Conservation (phyloP, 768 basidiomycete species). For the Mycena vulgaris region DNA sequence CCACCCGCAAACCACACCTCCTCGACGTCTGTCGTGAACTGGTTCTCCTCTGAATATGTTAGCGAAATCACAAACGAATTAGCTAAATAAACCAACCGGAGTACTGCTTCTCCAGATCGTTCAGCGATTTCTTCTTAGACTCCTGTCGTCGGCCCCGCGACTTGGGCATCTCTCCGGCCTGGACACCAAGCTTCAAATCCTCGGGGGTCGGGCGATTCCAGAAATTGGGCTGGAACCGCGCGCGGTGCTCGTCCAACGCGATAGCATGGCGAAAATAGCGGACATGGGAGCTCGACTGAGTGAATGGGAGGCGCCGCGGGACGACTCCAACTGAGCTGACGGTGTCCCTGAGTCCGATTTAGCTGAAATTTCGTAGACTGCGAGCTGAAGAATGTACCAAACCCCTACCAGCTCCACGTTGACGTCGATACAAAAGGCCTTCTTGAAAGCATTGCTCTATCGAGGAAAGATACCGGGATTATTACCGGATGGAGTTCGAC, state of each 20-base stretch:
- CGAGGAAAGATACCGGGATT: conserved; percentile 37
- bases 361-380: neutral
- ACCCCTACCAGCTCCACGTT: conserved; percentile 83
- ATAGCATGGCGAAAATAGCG: conserved; percentile 80
- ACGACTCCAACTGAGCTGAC: conserved; percentile 78
- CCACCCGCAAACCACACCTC: conserved; percentile 89
- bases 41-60: conserved; percentile 39
- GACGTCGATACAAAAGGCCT: conserved; percentile 82
- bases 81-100: neutral
- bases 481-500: neutral
- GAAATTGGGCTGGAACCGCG: conserved; percentile 67
- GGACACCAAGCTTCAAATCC: conserved; percentile 57
- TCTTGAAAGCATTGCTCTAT: conserved; percentile 78
- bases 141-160: conserved; percentile 43
- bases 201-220: conserved; percentile 56
- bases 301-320: conserved; percentile 76
- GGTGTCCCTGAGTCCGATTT: conserved; percentile 70
- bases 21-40: conserved; percentile 68
- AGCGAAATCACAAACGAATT: neutral
- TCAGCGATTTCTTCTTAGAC: neutral
- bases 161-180: conserved; percentile 65
- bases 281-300: conserved; percentile 72
- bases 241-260: conserved; percentile 80
- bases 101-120: neutral
- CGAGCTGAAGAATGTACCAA: conserved; percentile 62